phyloP scores from a whole-genome alignment of 192 early-diverging fungal genomes.

The Coemansia sp. region DNA sequence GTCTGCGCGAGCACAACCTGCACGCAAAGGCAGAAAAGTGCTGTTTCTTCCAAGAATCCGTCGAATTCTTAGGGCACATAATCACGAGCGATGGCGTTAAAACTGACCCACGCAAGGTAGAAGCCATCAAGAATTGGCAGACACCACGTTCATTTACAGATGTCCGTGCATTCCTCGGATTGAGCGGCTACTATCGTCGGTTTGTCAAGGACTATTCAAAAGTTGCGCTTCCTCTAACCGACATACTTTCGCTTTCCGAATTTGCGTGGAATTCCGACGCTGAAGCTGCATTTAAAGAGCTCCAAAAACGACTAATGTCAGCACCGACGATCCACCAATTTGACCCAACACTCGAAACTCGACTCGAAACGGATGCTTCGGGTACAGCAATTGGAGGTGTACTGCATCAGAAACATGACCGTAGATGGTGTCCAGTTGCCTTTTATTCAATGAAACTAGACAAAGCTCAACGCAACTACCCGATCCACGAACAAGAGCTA shows the following conservation, averaged over 20 bases:
- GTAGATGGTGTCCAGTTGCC: conserved; percentile 14
- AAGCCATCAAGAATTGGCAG: conserved; percentile 3
- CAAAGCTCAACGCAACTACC: conserved; percentile 14
- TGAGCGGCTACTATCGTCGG: background rate
- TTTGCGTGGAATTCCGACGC: background rate
- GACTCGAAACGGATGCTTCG: conserved; percentile 10
- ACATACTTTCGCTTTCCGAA: background rate
- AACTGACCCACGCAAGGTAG: conserved; percentile 3
- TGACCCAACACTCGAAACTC: conserved; percentile 5
- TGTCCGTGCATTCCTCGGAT: background rate
- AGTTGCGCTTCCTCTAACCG: background rate
- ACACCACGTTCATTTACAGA: background rate
- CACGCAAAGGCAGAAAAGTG: conserved; percentile 6
- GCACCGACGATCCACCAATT: conserved; percentile 8
- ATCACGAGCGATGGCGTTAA: background rate
- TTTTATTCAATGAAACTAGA: conserved; percentile 13
- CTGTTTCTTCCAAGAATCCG: background rate
- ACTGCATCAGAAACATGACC: conserved; percentile 8
- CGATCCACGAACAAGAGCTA: conserved; percentile 9
- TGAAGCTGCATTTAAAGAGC: background rate
- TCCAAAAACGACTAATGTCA: background rate
- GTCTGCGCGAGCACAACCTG: background rate
- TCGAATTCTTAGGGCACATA: conserved; percentile 4
- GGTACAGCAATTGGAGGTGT: conserved; percentile 10
- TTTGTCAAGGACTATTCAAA: conserved; percentile 2